Percentiles rank a stretch among this genome's conserved stretches.
These are phyloP conservation scores for Aphanomyces cochlioides DNA, from an alignment of 352 stramenopile genomes.

Conservation along the genomic window DNA sequence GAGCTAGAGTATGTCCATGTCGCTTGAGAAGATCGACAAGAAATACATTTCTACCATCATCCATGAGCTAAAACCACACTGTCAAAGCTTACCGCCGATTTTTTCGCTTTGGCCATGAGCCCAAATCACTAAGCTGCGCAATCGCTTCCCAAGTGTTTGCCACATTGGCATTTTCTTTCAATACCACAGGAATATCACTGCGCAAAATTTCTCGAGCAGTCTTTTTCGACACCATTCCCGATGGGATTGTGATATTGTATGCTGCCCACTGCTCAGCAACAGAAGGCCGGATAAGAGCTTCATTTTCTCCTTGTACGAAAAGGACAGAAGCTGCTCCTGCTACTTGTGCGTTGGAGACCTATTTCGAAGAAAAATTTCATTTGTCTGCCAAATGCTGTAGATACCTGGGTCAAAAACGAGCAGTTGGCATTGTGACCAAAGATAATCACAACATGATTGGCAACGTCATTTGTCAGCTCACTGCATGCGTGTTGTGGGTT, in stretches of 20 bases:
- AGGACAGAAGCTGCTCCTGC: slow-evolving; percentile 44
- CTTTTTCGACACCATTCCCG: slow-evolving; percentile 38
- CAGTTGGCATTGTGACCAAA: slow-evolving; percentile 35
- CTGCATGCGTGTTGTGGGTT: slow-evolving; percentile 37
- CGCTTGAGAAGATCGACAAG: slow-evolving; percentile 2
- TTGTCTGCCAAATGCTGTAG: slow-evolving; percentile 41
- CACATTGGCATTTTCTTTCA: slow-evolving; percentile 43
- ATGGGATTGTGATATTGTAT: slow-evolving; percentile 69
- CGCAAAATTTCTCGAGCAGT: slow-evolving; percentile 37
- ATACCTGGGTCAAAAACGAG: slow-evolving; percentile 36
- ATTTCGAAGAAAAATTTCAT: background rate
- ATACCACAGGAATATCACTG: slow-evolving; percentile 28
- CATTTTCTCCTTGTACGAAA: slow-evolving; percentile 34
- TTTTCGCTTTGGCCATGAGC: slow-evolving; percentile 48
- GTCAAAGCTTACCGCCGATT: slow-evolving; percentile 34
- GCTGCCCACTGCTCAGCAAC: slow-evolving; percentile 50
- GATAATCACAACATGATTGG: slow-evolving; percentile 19
- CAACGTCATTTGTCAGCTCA: slow-evolving; percentile 28
- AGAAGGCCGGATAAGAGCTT: slow-evolving; percentile 36
- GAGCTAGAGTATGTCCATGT: slow-evolving; percentile 10
- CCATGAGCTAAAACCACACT: background rate
- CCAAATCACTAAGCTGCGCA: slow-evolving; percentile 35
- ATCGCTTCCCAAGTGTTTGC: slow-evolving; percentile 53
- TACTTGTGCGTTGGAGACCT: slow-evolving; percentile 46
- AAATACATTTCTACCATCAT: slow-evolving; percentile 12